phyloP scores from a whole-genome alignment of 768 basidiomycete genomes.

The Boletus rubescentipes region DNA sequence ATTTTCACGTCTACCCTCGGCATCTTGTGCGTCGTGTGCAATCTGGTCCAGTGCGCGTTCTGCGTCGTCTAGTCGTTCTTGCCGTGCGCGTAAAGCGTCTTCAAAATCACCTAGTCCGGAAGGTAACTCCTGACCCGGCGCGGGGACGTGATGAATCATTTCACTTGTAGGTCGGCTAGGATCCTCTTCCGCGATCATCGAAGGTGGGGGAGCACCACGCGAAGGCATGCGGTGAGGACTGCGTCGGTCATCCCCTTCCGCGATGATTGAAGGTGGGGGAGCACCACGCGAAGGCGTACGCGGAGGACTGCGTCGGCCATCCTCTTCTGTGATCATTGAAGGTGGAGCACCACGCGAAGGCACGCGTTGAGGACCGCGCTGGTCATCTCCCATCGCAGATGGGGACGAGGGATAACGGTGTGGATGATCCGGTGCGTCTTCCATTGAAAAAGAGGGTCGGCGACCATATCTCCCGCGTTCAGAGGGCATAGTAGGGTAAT shows the following conservation, averaged over 20 bases:
- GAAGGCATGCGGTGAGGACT: conserved; percentile 16
- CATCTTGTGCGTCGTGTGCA: conserved; percentile 50
- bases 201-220: conserved; percentile 9
- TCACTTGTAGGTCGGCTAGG: conserved; percentile 21
- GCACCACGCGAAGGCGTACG: conserved; percentile 20
- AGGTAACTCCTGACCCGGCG: conserved; percentile 14
- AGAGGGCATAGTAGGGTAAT: conserved; percentile 15
- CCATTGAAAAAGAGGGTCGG: not conserved
- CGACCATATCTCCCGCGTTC: not conserved
- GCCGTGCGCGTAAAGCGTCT: conserved; percentile 45
- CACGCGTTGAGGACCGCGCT: conserved; percentile 10
- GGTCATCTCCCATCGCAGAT: not conserved
- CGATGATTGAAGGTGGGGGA: conserved; percentile 5
- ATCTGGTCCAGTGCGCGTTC: conserved; percentile 50
- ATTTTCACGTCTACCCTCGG: conserved; percentile 62
- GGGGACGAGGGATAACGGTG: conserved; percentile 13
- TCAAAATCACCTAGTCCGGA: conserved; percentile 37
- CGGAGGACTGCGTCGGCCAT: conserved; percentile 3
- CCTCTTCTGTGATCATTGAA: too few relatives aligned
- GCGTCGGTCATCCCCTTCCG: conserved; percentile 15
- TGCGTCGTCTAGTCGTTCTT: conserved; percentile 56
- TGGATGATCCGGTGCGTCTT: conserved; percentile 1
- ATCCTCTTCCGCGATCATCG: conserved; percentile 20
- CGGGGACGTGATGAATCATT: conserved; percentile 27
- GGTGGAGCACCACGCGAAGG: conserved; percentile 19